A percentile compares a stretch with the other conserved stretches of the same genome.
Evolutionary conservation across 1,284 basidiomycete genomes (phyloP).

Genomic region (Malassezia globosa): DNA sequence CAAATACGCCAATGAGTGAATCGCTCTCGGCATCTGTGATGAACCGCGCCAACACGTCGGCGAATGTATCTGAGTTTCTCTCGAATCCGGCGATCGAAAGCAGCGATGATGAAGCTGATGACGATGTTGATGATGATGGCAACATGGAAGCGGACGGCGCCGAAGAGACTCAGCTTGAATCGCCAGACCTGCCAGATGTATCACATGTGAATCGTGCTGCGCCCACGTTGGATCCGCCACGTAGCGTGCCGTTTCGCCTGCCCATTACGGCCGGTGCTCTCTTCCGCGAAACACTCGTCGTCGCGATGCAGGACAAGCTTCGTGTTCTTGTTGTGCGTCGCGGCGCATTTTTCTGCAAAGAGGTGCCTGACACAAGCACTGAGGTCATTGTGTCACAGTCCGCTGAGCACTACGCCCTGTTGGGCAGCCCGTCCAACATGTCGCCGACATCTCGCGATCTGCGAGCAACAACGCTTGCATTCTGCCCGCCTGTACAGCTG

Average conservation of each 20-base stretch:
- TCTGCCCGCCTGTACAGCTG: conserved; percentile 7
- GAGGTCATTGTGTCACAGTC: conserved; percentile 8
- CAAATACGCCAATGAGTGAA: too few relatives aligned
- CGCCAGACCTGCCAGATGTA: conserved; percentile 10
- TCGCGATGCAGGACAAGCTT: conserved; percentile 6
- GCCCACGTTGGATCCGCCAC: conserved; percentile 6
- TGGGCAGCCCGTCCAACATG: conserved; percentile 1
- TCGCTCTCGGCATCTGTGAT: too few relatives aligned
- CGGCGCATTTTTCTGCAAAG: neutral
- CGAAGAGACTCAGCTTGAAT: neutral
- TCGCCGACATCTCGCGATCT: conserved; percentile 12
- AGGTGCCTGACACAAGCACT: neutral
- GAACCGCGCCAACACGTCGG: too few relatives aligned
- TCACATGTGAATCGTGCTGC: conserved; percentile 12
- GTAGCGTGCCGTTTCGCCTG: conserved; percentile 1
- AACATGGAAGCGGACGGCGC: neutral
- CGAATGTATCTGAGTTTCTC: too few relatives aligned
- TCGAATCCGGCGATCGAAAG: too few relatives aligned
- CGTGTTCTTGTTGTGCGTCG: conserved; percentile 1
- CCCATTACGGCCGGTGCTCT: neutral
- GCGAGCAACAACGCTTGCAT: conserved; percentile 4
- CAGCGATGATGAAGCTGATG: too few relatives aligned
- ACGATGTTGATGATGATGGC: too few relatives aligned
- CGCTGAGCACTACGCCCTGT: conserved; percentile 8
- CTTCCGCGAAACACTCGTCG: conserved; percentile 1